Base-by-base conservation (phyloP, 1,139 yeast species). In the Candida pseudoviswanathii region DNA sequence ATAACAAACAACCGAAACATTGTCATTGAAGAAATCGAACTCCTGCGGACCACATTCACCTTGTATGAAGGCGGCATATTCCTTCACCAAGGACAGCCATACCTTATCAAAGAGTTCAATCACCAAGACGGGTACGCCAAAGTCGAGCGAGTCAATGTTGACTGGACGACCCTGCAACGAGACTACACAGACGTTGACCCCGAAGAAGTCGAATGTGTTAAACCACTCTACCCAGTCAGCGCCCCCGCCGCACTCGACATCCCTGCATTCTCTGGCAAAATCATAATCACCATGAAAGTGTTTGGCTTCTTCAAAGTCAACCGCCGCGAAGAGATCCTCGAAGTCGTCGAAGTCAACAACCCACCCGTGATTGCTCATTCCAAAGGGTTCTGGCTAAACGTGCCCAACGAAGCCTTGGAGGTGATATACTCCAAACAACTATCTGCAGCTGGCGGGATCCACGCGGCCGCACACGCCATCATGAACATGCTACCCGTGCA, bases 111-210 rank as follows among this genome's bases (percentile, higher is more conserved):
- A 49, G 96, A 91, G 57, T 87, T 94, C 60, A 87, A 91, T 57
- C 75, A 87, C 0, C 89, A 88, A 31, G 86, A 82, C 10, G 78
- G 77, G 49, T 89, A 71, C 66, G 98, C 98, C 0, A 86, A 85
- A 54, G 97, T 92, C 2, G 85, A 83, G 57, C 70, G 96, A 50
- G 97, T 92, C 0, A 85, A 86, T 58, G 98, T 94, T 7, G 96
- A 92, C 55, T 94, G 99, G 97, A 80, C 83, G 1, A 94, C 99
- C 0, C 78, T 80, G 46, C 98, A 94, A 61, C 73, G 99, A 49
- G 99, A 95, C 65, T 94, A 79, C 58, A 89, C 97, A 0, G 96
- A 94, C 64, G 86, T 92, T 9, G 98, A 95, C 63, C 97, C 99
- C 0, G 66, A 77, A 29, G 86, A 85, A 59, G 86, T 86, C 45